Conservation (phyloP, 73 alveolate species). For the Breviolum minutum region DNA sequence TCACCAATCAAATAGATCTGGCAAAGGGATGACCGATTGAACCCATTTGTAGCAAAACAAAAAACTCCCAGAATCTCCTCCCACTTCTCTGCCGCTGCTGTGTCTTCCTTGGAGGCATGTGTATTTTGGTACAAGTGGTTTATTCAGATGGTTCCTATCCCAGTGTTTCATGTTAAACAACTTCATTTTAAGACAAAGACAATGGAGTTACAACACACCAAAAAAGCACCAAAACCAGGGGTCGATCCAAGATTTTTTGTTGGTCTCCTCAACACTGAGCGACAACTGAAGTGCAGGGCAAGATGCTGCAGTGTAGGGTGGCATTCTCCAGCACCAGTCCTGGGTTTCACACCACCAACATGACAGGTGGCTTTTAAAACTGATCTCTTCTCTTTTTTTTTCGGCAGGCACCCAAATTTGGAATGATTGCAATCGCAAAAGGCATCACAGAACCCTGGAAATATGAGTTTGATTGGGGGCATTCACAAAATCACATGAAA, state of each 20-base stretch:
- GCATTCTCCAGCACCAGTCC: slow-evolving; percentile 80
- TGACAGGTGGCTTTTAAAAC: not conserved
- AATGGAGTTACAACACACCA: no score
- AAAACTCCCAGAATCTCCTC: not conserved
- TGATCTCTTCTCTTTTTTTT: not conserved
- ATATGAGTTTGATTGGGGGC: no score
- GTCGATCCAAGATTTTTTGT: not conserved
- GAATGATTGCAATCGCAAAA: not conserved
- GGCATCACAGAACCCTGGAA: no score
- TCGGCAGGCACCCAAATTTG: not conserved
- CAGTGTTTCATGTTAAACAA: no score
- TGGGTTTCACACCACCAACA: not conserved
- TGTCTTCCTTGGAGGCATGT: not conserved
- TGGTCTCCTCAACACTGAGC: not conserved
- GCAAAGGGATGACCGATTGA: not conserved
- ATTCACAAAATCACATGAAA: no score
- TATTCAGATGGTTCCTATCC: no score
- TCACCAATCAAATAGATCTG: no score
- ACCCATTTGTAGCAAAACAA: no score
- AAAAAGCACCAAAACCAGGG: not conserved
- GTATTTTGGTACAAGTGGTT: no score
- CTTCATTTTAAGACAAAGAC: no score
- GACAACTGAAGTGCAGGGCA: not conserved
- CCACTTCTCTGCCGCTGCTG: slow-evolving; percentile 69
- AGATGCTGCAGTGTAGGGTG: slow-evolving; percentile 30